phyloP scores from a whole-genome alignment of 2,329 filamentous ascomycete genomes.

The Neofusicoccum ribis region DNA sequence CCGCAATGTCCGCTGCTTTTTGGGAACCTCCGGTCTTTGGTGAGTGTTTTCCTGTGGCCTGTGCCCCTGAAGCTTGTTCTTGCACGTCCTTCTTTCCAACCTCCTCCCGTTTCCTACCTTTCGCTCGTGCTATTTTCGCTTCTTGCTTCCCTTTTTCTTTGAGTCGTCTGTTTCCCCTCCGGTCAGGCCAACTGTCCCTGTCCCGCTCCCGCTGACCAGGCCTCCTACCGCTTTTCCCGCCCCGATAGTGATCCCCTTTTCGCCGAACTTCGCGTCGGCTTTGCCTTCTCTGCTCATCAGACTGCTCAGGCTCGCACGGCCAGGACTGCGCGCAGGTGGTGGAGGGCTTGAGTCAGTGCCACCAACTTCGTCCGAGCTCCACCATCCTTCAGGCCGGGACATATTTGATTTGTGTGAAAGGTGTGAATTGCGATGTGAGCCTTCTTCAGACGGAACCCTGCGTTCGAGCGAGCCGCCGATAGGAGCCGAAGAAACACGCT shows the following conservation, averaged over 20 bases:
- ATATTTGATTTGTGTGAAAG: constrained; percentile 26
- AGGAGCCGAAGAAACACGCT: not conserved
- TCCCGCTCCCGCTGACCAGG: constrained; percentile 25
- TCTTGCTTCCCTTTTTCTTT: constrained; percentile 15
- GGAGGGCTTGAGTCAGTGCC: constrained; percentile 25
- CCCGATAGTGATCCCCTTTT: constrained; percentile 36
- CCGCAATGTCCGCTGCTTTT: not conserved
- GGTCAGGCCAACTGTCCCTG: constrained; percentile 26
- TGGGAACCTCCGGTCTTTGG: not conserved
- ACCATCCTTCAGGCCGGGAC: constrained; percentile 40
- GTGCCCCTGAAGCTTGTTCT: not conserved
- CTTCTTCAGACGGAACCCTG: constrained; percentile 1
- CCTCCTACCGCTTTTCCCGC: constrained; percentile 35
- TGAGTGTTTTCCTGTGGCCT: not conserved
- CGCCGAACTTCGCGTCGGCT: constrained; percentile 30
- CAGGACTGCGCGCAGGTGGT: constrained; percentile 20
- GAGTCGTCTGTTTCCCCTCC: constrained; percentile 25
- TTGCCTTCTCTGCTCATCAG: constrained; percentile 25
- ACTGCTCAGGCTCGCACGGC: constrained; percentile 22
- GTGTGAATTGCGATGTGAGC: constrained; percentile 8
- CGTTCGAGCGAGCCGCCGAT: constrained; percentile 2
- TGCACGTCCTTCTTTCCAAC: not conserved
- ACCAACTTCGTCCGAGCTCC: constrained; percentile 40
- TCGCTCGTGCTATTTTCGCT: not conserved
- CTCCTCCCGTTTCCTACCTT: not conserved